A percentile compares a stretch with the other conserved stretches of the same genome.
Evolutionary conservation across 2,329 filamentous ascomycete species (phyloP).

Genomic region (Fusarium penzigii): DNA sequence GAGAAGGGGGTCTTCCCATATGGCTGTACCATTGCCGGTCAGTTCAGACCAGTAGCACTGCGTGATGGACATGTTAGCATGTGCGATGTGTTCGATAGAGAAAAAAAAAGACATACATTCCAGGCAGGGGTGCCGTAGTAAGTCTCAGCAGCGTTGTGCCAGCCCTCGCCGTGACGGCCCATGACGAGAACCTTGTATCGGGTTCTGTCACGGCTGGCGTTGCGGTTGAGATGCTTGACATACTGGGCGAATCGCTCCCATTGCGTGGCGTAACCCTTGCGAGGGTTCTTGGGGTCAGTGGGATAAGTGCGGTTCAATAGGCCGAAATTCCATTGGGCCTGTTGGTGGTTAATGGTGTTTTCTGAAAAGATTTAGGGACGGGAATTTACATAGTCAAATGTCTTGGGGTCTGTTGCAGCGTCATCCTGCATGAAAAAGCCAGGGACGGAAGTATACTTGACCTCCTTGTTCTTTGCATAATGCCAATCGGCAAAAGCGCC

Average conservation of each 20-base stretch:
- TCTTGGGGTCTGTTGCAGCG: conserved; percentile 50
- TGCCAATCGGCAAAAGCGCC: conserved; percentile 33
- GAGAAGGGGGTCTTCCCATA: conserved; percentile 65
- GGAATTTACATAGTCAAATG: conserved; percentile 63
- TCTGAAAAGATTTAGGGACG: background rate
- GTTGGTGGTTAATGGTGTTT: background rate
- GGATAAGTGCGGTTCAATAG: conserved; percentile 64
- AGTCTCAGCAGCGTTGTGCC: conserved; percentile 62
- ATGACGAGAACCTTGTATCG: conserved; percentile 69
- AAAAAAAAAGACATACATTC: conserved; percentile 52
- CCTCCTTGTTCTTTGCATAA: conserved; percentile 39
- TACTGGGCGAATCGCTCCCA: conserved; percentile 67
- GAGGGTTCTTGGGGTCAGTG: conserved; percentile 47
- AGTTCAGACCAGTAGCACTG: conserved; percentile 66
- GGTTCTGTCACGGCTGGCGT: conserved; percentile 42
- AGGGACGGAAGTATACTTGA: conserved; percentile 60
- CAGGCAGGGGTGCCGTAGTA: conserved; percentile 69
- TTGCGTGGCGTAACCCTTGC: conserved; percentile 49
- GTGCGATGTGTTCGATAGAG: rapidly evolving
- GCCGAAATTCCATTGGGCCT: conserved; percentile 65
- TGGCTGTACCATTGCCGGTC: conserved; percentile 62
- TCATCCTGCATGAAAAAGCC: conserved; percentile 69
- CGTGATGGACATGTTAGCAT: background rate
- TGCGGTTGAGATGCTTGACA: conserved; percentile 54
- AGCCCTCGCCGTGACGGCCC: conserved; percentile 70